A percentile compares a stretch with the other conserved stretches of the same genome.
Evolutionary conservation across 2,329 filamentous ascomycete genomes (phyloP).

Genomic region (Cordyceps farinosa): DNA sequence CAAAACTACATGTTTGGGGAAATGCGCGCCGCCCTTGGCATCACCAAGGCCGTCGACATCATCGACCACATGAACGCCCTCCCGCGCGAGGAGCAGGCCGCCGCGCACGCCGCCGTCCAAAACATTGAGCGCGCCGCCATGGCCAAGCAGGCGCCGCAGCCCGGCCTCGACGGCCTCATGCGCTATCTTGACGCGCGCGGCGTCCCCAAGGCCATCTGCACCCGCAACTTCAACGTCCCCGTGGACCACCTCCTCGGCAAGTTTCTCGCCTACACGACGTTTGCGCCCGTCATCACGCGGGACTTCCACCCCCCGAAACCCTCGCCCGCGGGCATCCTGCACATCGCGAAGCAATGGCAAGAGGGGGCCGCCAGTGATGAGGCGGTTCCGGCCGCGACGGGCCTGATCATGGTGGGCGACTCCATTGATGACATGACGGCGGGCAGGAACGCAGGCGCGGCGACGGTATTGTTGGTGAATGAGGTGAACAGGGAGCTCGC

Average conservation of each 20-base stretch:
- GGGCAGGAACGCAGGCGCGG: conserved; percentile 75
- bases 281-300: conserved; percentile 77
- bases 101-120: conserved; percentile 70
- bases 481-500: conserved; percentile 71
- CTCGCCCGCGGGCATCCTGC: conserved; percentile 79
- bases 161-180: conserved; percentile 76
- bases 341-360: conserved; percentile 70
- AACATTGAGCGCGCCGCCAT: conserved; percentile 79
- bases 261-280: conserved; percentile 65
- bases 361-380: conserved; percentile 36
- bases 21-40: conserved; percentile 74
- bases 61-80: conserved; percentile 81
- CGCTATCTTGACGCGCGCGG: conserved; percentile 60
- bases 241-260: conserved; percentile 71
- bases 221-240: conserved; percentile 84
- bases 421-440: conserved; percentile 92
- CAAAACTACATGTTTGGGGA: conserved; percentile 94
- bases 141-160: conserved; percentile 73
- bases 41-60: conserved; percentile 73
- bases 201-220: conserved; percentile 82
- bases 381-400: conserved; percentile 34
- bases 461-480: conserved; percentile 84
- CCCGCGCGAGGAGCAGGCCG: conserved; percentile 54
- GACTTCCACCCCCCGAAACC: conserved; percentile 84
- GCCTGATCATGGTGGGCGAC: conserved; percentile 67